Base-by-base conservation (phyloP, 179 eudicot genomes). In the Spergularia azorica region DNA sequence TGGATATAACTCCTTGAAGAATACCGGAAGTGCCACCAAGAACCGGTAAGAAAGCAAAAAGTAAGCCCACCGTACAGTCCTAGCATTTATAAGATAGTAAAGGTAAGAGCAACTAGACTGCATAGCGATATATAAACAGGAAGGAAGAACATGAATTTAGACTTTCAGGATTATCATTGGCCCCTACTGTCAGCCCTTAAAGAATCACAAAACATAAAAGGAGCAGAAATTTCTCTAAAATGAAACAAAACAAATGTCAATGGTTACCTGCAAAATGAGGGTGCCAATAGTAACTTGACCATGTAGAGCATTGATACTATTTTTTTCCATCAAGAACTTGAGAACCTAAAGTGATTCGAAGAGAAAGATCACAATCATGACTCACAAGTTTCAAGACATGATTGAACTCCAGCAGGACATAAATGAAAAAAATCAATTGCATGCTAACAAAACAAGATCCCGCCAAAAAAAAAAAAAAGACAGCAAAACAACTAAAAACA, bases 201-300 rank as follows among this genome's bases (percentile, higher is more conserved):
- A 16, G 26, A 66, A 16, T 41, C 52, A 66, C 41, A 66, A 39
- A 3, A 3, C 6, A 16, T 4, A 5, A 6, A 39, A 41, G 26
- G 70, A 66, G 48, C 51, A 66, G 70, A 66, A 16, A 41, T 39
- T 66, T 66, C 43, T 14, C 70, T 46, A 15, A 39, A 32, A n/a
- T 20, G 67, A 66, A 66, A 43, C 18, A 41, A 21, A 69, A 20
- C 58, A 39, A 57, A 20, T 12, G 17, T 21, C 46, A 55, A 41
- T 51, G 38, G 12, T 72, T 65, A 93, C 99, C 99, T 95, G 99
- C 85, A 95, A 89, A 61, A 95, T 95, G 76, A 95, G 97, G 56
- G 94, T 91, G 52, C 99, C 99, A 76, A 95, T 91, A 41, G 99
- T 89, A 80, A 95, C 99, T 89, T 95, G 99, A 81, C 99, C 99